These are phyloP conservation scores for Aspergillus sp. DNA, from an alignment of 2,329 filamentous ascomycete species.

Conservation along the genomic window DNA sequence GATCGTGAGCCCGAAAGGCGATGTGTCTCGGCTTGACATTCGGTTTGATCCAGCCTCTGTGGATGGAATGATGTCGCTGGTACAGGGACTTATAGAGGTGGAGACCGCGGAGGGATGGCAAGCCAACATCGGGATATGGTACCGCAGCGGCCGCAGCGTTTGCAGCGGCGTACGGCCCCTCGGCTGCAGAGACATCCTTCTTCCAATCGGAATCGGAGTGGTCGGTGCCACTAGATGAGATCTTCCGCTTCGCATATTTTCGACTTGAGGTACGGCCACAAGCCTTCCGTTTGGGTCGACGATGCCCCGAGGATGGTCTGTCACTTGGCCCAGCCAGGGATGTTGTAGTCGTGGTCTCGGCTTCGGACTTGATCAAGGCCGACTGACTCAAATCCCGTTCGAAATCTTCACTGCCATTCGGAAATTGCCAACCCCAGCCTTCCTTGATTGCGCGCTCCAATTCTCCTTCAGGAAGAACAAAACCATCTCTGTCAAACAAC, in stretches of 20 bases:
- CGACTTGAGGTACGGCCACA: constrained; percentile 43
- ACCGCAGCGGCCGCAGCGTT: constrained; percentile 80
- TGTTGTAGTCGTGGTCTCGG: constrained; percentile 27
- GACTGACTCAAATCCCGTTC: constrained; percentile 75
- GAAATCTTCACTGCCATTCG: constrained; percentile 68
- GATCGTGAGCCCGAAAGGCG: constrained; percentile 92
- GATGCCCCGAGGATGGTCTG: constrained; percentile 24
- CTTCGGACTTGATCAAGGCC: constrained; percentile 39
- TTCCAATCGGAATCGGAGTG: constrained; percentile 45
- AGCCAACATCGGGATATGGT: constrained; percentile 75
- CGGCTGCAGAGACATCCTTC: constrained; percentile 54
- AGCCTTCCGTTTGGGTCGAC: constrained; percentile 50
- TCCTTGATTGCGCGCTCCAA: constrained; percentile 81
- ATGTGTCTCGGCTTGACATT: constrained; percentile 85
- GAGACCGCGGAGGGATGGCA: constrained; percentile 75
- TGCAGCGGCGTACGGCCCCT: constrained; percentile 81
- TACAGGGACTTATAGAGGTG: constrained; percentile 97
- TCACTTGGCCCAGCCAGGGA: constrained; percentile 24
- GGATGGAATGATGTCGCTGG: constrained; percentile 85
- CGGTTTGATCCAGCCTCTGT: constrained; percentile 83
- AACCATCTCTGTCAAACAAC: constrained; percentile 81
- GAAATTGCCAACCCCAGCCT: constrained; percentile 98
- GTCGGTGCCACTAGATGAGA: constrained; percentile 45
- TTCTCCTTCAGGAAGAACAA: constrained; percentile 74
- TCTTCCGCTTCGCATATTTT: constrained; percentile 60